Conservation (phyloP, 176 grass and related monocot genomes). For the Zoysia japonica region DNA sequence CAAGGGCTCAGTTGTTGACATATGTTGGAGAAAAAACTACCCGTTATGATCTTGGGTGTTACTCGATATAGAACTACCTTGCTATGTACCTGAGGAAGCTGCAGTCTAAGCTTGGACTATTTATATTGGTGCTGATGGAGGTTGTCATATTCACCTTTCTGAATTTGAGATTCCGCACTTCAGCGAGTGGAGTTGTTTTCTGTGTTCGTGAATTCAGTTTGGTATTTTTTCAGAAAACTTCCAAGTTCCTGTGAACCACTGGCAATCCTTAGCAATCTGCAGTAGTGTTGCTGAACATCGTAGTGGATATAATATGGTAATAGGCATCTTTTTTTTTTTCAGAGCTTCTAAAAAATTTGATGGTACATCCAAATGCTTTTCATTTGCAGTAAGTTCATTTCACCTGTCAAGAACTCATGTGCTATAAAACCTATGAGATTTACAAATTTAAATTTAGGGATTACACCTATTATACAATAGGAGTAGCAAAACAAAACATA, state of each 20-base stretch:
- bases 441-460: constrained; percentile 18
- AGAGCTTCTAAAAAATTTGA: not conserved
- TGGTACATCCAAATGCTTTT: not conserved
- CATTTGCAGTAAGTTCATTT: not conserved
- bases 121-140: constrained; percentile 47
- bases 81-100: constrained; percentile 17
- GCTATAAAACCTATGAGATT: not conserved
- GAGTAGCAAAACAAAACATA: not conserved
- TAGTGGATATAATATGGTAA: not conserved
- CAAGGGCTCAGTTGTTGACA: constrained; percentile 50
- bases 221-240: not conserved
- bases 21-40: constrained; percentile 2
- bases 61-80: constrained; percentile 33
- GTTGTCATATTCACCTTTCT: constrained; percentile 60
- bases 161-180: constrained; percentile 37
- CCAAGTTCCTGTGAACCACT: not conserved
- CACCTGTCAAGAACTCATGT: constrained; percentile 23
- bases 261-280: constrained; percentile 15
- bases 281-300: constrained; percentile 17
- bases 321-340: constrained; percentile 4
- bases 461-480: not conserved
- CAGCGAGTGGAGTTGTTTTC: not conserved
- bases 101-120: constrained; percentile 24
- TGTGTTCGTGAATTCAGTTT: constrained; percentile 18
- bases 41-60: constrained; percentile 14